Base-by-base conservation (phyloP, 306 rosid species). In the Psophocarpus tetragonolobus region DNA sequence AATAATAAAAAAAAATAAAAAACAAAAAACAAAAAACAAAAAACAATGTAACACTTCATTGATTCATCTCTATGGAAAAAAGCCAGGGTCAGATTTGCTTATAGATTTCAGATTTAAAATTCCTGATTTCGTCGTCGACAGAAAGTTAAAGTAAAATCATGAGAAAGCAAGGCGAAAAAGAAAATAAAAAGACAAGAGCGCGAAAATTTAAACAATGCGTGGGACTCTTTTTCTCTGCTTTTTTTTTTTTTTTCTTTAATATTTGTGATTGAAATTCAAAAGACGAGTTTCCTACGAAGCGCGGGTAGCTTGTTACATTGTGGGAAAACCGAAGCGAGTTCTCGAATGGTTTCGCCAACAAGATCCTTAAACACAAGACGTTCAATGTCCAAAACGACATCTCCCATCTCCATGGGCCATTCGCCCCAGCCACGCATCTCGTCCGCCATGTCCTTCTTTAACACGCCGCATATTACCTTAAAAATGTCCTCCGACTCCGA, bases 301-400 rank as follows among this genome's bases (percentile, higher is more conserved):
- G 78, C 87, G 4, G 78, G 60, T 20, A 84, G 44, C 8, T 30
- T 79, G 79, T 68, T 77, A 78, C 65, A 74, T 12, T 50, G 73
- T 27, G 75, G 62, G 13, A 85, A 15, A 82, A 66, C 13, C 2
- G 85, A 50, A n/a, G 93, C 90, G 24, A 92, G 87, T 76, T 92
- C 88, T 24, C 82, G 83, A 62, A 95, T 92, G 5, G 97, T 88
- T 81, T 95, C 97, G 8, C 87, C 91, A 24, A 95, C 86, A 24
- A 95, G 80, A 72, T 95, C 99, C 71, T 95, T 95, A 83, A 92
- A 95, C 17, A 95, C 84, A 7, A 83, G 88, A n/a, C 99, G 88
- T 80, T 95, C 99, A 0, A 95, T 81, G 80, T 89, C 97, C 75
- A 95, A 81, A 24, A 91, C 89, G 0, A 84, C 80, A 8, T 88